Conservation (phyloP, 495 filamentous ascomycete genomes). For the Copromyces sp. region DNA sequence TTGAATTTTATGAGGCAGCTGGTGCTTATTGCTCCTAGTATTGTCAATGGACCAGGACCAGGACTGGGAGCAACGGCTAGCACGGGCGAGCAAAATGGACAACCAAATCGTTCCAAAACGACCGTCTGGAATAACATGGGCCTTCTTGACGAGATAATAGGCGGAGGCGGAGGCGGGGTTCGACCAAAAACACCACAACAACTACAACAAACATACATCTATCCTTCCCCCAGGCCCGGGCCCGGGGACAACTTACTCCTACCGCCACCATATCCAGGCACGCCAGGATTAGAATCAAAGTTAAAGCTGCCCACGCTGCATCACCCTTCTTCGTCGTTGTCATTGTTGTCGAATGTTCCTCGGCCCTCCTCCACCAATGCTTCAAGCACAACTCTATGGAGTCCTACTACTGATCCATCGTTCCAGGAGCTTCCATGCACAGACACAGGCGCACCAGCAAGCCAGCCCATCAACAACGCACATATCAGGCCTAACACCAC, state of each 20-base stretch:
- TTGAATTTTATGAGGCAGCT: slow-evolving; percentile 45
- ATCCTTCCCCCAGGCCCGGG: background rate
- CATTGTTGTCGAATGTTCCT: background rate
- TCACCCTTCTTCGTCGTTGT: background rate
- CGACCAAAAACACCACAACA: too few relatives aligned
- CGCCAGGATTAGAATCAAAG: background rate
- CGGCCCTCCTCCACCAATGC: background rate
- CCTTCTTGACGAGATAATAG: slow-evolving; percentile 40
- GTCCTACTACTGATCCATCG: background rate
- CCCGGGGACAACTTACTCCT: background rate
- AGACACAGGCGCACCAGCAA: background rate
- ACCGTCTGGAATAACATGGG: slow-evolving; percentile 44
- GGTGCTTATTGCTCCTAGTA: slow-evolving; percentile 43
- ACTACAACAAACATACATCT: background rate
- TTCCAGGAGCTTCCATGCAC: background rate
- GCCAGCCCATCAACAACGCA: background rate
- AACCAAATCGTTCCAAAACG: slow-evolving; percentile 36
- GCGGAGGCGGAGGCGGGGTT: background rate
- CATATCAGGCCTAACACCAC: background rate
- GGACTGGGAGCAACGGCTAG: background rate
- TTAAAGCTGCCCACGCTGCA: background rate
- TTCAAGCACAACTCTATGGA: background rate
- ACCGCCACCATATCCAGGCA: background rate
- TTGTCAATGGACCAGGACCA: slow-evolving; percentile 11
- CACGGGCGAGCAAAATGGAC: background rate